Conservation (phyloP, 2,329 filamentous ascomycete genomes). For the Aureobasidium pullulans region DNA sequence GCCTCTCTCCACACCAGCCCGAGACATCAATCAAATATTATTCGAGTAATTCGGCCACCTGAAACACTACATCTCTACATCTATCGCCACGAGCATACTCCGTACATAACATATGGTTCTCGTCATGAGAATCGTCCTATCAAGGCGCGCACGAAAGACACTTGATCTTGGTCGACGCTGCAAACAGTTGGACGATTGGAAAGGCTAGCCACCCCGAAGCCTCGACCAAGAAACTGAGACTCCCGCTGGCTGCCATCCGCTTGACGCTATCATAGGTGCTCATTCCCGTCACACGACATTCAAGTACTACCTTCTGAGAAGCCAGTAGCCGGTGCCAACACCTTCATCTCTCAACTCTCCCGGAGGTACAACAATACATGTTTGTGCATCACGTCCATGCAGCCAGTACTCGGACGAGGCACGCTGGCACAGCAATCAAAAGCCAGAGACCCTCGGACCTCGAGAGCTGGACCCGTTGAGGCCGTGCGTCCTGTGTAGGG, state of each 20-base stretch:
- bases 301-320: background rate
- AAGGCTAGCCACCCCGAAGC: conserved; percentile 3
- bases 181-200: background rate
- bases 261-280: background rate
- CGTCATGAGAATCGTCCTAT: background rate
- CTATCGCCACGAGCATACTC: background rate
- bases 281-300: background rate
- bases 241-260: background rate
- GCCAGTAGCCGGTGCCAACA: background rate
- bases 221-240: conserved; percentile 3
- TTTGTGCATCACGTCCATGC: background rate
- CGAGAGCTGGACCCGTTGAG: background rate
- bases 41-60: background rate
- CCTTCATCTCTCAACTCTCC: background rate
- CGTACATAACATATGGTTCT: no score
- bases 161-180: background rate
- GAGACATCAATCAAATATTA: background rate
- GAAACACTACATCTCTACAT: background rate
- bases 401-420: background rate
- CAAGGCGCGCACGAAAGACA: background rate
- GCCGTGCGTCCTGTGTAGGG: no score
- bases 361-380: background rate
- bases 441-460: background rate
- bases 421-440: background rate
- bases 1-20: conserved; percentile 3